phyloP scores from a whole-genome alignment of 2,329 filamentous ascomycete genomes.

The Monosporascus sp. region DNA sequence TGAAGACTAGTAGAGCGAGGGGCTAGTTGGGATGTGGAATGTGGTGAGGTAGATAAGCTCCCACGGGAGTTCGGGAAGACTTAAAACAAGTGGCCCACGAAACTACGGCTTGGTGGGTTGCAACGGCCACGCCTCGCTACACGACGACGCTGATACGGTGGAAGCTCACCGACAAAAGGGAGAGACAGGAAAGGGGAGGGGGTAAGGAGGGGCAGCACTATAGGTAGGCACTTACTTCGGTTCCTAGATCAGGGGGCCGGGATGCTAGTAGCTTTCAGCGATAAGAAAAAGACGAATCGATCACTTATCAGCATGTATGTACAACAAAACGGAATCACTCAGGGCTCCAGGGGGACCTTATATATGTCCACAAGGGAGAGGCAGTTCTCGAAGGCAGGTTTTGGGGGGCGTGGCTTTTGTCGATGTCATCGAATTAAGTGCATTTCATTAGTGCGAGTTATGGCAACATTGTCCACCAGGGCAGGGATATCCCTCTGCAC shows the following conservation, averaged over 20 bases:
- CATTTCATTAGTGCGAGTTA: conserved; percentile 14
- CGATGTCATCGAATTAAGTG: conserved; percentile 17
- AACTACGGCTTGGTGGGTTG: not conserved
- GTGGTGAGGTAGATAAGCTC: too few species aligned
- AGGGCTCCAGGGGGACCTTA: too few species aligned
- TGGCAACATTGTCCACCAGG: not conserved
- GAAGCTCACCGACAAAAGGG: not conserved
- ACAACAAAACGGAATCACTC: too few species aligned
- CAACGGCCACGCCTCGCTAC: not conserved
- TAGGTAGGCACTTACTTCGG: not conserved
- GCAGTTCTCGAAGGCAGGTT: not conserved
- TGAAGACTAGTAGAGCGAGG: too few species aligned
- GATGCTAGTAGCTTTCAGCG: too few species aligned
- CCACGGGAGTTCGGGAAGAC: too few species aligned
- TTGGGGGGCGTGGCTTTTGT: not conserved
- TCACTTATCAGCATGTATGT: too few species aligned
- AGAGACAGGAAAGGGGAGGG: not conserved
- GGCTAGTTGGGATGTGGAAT: too few species aligned
- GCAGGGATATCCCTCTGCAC: not conserved
- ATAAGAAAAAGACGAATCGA: too few species aligned
- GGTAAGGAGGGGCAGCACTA: not conserved
- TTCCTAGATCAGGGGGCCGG: too few species aligned
- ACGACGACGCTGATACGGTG: not conserved
- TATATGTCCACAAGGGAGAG: too few species aligned
- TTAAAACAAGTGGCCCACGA: too few species aligned